Conservation (phyloP, 2,329 filamentous ascomycete genomes). For the Cercospora berteroae region DNA sequence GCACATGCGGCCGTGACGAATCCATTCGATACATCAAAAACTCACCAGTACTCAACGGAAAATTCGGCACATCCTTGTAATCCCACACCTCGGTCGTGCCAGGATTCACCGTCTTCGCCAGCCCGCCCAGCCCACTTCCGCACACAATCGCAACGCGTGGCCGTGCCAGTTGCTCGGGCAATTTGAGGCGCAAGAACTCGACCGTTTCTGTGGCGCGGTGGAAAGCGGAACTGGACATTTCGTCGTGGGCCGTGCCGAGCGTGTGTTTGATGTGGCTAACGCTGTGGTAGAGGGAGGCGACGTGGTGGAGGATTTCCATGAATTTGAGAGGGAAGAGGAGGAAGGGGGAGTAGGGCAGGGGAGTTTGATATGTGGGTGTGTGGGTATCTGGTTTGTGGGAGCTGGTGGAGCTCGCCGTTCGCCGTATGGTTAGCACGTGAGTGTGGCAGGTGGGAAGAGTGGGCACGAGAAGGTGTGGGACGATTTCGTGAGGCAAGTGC, state of each 20-base stretch:
- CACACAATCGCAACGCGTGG: conserved; percentile 64
- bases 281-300: conserved; percentile 36
- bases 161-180: conserved; percentile 51
- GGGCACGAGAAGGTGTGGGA: background rate
- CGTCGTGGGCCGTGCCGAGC: conserved; percentile 35
- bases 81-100: conserved; percentile 52
- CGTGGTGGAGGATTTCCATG: conserved; percentile 34
- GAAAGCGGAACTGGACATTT: conserved; percentile 39
- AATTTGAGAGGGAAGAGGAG: background rate
- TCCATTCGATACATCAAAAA: background rate
- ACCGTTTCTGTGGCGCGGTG: conserved; percentile 51
- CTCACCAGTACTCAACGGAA: conserved; percentile 60
- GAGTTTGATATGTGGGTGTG: background rate
- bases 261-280: conserved; percentile 34
- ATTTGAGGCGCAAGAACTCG: conserved; percentile 48
- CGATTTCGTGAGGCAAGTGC: background rate
- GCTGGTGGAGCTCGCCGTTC: conserved; percentile 14
- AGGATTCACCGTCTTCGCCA: conserved; percentile 56
- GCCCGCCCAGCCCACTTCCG: conserved; percentile 62
- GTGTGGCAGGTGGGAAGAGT: background rate
- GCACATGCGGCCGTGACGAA: background rate
- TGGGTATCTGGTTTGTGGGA: background rate
- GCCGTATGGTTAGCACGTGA: conserved; percentile 1
- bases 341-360: background rate
- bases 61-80: conserved; percentile 61